Evolutionary conservation across 495 filamentous ascomycete species (phyloP), one percentile per base, ranked within the genome.

Genomic region (Tuber indicum): DNA sequence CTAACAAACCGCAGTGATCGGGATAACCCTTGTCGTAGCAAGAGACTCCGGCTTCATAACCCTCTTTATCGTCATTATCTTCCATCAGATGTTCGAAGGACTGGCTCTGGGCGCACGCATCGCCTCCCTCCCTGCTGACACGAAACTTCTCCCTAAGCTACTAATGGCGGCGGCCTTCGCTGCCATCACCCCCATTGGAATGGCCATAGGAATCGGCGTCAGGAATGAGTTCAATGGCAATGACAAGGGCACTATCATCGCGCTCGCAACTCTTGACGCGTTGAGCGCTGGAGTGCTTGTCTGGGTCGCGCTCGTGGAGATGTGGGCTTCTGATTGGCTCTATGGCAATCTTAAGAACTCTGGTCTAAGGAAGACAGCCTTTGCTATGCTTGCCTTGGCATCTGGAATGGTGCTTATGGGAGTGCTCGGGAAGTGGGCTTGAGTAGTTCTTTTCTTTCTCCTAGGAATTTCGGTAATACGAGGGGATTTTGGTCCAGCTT

Each of bases 11-110:
- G 17, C 19, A 89, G 87, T 91, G 14, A 88, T 90, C 66, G 89
- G 89, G 36, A 77, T 91, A 71, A 89, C 88, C 39, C 85, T 90
- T 3, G 88, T 89, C 32, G 88, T 91, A 14, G 85, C 88, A 3
- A 87, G 85, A 41, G 88, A 90, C 83, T 86, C 84, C 44, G 86
- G 85, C 80, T 90, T 90, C 85, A 82, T 85, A 69, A 88, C 87
- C 12, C 87, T 91, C 45, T 87, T 89, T 76, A 82, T 87, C 49
- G 89, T 90, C 62, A 89, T 91, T 72, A 79, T 89, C 72, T 90
- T 91, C 84, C 89, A 90, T 78, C 89, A 95, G 81, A 91, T 91
- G 82, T 94, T 94, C 74, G 92, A 94, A 85, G 92, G 92, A 32
- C 87, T 94, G 74, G 92, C 92, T 32, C 88, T 94, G 16, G 91